Conservation (phyloP, 1,284 basidiomycete species). For the Ceratorhiza oryzae-sativae region DNA sequence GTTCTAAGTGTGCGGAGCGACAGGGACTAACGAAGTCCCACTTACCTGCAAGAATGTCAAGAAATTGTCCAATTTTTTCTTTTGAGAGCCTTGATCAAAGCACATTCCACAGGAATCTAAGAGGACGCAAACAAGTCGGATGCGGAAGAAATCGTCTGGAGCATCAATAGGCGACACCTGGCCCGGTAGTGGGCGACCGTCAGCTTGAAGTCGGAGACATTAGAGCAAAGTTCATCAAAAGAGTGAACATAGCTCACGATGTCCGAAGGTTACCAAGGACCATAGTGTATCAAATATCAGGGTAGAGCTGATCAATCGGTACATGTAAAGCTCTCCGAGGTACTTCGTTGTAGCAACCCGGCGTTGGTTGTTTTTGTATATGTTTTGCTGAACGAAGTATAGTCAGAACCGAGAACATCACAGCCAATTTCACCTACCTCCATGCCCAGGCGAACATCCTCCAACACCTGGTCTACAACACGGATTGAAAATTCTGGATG, state of each 20-base stretch:
- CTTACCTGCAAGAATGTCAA: constrained; percentile 90
- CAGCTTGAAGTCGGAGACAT: constrained; percentile 60
- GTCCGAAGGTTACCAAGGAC: constrained; percentile 95
- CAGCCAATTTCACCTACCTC: constrained; percentile 58
- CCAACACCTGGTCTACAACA: constrained; percentile 93
- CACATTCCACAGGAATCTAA: constrained; percentile 98
- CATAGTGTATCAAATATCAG: constrained; percentile 95
- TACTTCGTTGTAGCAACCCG: constrained; percentile 91
- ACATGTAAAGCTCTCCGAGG: constrained; percentile 97
- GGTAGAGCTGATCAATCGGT: constrained; percentile 86
- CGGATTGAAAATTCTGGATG: constrained; percentile 87
- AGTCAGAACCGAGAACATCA: not conserved
- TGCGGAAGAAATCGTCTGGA: constrained; percentile 94
- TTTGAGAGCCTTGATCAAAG: constrained; percentile 91
- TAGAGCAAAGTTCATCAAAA: constrained; percentile 34
- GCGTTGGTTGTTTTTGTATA: constrained; percentile 95
- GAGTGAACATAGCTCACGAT: constrained; percentile 67
- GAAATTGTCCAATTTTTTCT: constrained; percentile 92
- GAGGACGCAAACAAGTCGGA: constrained; percentile 89
- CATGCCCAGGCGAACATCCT: constrained; percentile 88
- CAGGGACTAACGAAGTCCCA: constrained; percentile 8
- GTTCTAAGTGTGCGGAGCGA: too few species aligned
- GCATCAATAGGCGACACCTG: constrained; percentile 82
- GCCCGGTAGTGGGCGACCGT: constrained; percentile 87
- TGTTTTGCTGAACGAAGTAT: constrained; percentile 65